These are phyloP conservation scores for Circinella minor DNA, from an alignment of 371 early-diverging fungal genomes.

Conservation along the genomic window DNA sequence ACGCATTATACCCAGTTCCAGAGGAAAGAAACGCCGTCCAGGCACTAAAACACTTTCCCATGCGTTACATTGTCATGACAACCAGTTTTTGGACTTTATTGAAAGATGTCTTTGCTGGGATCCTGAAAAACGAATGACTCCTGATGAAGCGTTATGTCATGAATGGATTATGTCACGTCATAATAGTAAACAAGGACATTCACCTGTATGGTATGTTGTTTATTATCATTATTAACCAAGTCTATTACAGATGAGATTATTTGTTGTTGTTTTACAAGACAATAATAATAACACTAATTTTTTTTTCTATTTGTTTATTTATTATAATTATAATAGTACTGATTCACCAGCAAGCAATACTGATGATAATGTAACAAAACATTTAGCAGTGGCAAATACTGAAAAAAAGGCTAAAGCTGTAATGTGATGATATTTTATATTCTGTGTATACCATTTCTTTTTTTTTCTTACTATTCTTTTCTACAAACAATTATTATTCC, in stretches of 20 bases:
- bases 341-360: background rate
- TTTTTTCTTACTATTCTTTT: too few relatives aligned
- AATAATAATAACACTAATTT: background rate
- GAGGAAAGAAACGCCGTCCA: slow-evolving; percentile 88
- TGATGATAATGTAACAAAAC: slow-evolving; percentile 6
- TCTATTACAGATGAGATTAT: too few relatives aligned
- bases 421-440: background rate
- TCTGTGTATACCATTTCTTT: too few relatives aligned
- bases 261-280: background rate
- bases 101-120: slow-evolving; percentile 87
- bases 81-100: slow-evolving; percentile 85
- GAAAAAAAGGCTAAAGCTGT: slow-evolving; percentile 1
- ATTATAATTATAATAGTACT: background rate
- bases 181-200: slow-evolving; percentile 6
- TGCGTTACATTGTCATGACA: slow-evolving; percentile 74
- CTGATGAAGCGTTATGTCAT: slow-evolving; percentile 82
- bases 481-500: too few relatives aligned
- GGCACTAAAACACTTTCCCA: slow-evolving; percentile 74
- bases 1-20: slow-evolving; percentile 78
- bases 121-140: slow-evolving; percentile 88
- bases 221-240: too few relatives aligned
- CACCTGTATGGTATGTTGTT: background rate
- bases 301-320: background rate
- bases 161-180: slow-evolving; percentile 65
- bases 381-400: slow-evolving; percentile 2